Evolutionary conservation across 2,329 filamentous ascomycete genomes (phyloP).

Genomic region (Arthrobotrys musiformis): DNA sequence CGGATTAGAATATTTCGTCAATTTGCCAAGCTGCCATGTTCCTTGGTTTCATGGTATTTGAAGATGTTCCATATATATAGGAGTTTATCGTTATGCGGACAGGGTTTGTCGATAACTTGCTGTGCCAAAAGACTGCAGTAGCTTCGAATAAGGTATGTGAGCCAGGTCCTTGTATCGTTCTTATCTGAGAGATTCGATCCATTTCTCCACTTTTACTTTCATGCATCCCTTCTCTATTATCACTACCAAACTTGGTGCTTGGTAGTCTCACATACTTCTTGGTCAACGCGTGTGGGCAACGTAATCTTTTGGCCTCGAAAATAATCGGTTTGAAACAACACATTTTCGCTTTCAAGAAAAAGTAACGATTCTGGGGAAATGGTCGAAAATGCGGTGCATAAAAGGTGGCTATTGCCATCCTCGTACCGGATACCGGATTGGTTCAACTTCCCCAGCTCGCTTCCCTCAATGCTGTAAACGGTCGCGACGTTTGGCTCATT

Average conservation of each 20-base stretch:
- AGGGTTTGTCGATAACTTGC: background rate
- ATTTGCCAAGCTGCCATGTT: background rate
- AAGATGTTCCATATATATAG: background rate
- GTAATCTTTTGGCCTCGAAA: too few species aligned
- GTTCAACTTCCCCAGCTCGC: background rate
- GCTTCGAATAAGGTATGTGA: background rate
- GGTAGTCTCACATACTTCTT: background rate
- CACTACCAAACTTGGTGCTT: background rate
- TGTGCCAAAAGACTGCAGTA: background rate
- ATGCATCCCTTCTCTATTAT: background rate
- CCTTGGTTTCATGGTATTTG: background rate
- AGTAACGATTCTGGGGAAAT: background rate
- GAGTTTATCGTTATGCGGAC: background rate
- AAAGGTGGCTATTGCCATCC: background rate
- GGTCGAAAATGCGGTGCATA: background rate
- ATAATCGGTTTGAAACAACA: background rate
- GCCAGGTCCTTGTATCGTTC: background rate
- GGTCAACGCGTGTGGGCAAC: too few species aligned
- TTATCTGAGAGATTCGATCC: constrained; percentile 1
- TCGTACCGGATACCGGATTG: background rate
- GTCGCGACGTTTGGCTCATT: background rate
- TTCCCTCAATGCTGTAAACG: background rate
- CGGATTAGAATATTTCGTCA: background rate
- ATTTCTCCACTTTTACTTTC: background rate
- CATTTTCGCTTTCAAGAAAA: background rate